Conservation (phyloP, 441 rosid species). For the Macaranga tanarius region DNA sequence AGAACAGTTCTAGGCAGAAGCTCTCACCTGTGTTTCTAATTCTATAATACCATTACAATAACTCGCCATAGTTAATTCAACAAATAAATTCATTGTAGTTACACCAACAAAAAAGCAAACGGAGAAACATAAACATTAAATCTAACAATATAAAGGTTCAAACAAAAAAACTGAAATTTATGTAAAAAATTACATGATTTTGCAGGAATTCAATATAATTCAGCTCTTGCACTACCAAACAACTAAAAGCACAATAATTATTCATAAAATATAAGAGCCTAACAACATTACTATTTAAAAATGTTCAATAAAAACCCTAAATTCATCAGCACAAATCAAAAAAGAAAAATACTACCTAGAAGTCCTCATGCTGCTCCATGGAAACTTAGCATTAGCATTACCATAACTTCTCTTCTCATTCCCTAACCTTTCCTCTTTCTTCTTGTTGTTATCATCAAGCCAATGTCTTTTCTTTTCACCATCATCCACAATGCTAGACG, state of each 20-base stretch:
- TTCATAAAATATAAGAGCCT: background rate
- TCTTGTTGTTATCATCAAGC: constrained; percentile 45
- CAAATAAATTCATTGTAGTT: background rate
- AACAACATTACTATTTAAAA: background rate
- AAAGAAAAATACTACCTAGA: constrained; percentile 21
- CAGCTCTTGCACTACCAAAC: background rate
- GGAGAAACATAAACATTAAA: background rate
- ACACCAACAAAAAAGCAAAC: background rate
- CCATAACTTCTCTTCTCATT: constrained; percentile 19
- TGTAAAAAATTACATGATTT: too few species aligned
- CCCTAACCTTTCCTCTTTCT: constrained; percentile 30
- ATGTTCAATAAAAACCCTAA: background rate
- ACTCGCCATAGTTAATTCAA: background rate
- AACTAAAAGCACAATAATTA: background rate
- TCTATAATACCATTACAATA: too few species aligned
- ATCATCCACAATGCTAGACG: constrained; percentile 57
- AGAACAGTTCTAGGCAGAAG: too few species aligned
- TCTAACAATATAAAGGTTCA: background rate
- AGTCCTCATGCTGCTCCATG: constrained; percentile 75
- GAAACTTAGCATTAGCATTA: constrained; percentile 48
- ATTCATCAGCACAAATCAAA: background rate
- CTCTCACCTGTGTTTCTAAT: too few species aligned
- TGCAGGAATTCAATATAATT: background rate
- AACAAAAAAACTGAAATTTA: too few species aligned
- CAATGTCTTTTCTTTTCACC: constrained; percentile 68